Conservation (phyloP, 805 yeast species). For the Ogataea trehalophila region DNA sequence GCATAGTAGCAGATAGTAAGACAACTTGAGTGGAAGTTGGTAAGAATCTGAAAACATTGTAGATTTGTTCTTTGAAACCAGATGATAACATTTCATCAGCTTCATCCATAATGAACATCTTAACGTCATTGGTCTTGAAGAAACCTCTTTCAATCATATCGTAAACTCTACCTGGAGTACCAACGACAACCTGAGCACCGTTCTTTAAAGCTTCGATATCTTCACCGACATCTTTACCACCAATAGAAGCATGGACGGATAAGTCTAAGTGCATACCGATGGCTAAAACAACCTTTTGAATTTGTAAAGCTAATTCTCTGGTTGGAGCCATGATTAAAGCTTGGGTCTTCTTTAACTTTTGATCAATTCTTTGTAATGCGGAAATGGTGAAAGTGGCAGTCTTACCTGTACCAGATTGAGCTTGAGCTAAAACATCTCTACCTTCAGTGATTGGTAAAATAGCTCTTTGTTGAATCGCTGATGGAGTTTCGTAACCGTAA, state of each 20-base stretch:
- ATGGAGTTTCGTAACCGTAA: conserved; percentile 93
- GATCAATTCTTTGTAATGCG: conserved; percentile 80
- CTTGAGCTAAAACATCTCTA: conserved; percentile 95
- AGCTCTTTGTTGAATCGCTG: conserved; percentile 97
- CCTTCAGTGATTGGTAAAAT: conserved; percentile 92
- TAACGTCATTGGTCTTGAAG: conserved; percentile 67
- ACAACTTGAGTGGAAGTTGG: conserved; percentile 91
- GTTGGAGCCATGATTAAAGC: conserved; percentile 93
- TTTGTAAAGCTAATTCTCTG: conserved; percentile 92
- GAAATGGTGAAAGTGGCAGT: conserved; percentile 97
- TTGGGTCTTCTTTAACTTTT: conserved; percentile 68
- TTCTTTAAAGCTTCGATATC: conserved; percentile 69
- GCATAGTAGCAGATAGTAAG: conserved; percentile 90
- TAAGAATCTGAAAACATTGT: conserved; percentile 79
- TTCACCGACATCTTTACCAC: conserved; percentile 81
- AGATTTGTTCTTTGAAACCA: conserved; percentile 94
- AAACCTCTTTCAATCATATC: conserved; percentile 87
- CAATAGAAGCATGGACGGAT: conserved; percentile 86
- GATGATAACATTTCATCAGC: conserved; percentile 93
- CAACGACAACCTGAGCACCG: conserved; percentile 90
- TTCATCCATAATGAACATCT: conserved; percentile 90
- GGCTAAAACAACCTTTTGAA: conserved; percentile 79
- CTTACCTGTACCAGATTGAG: conserved; percentile 99
- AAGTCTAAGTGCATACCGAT: conserved; percentile 86
- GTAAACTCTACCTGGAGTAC: conserved; percentile 93